phyloP scores from a whole-genome alignment of 805 yeast genomes.

The Hanseniaspora meyeri region DNA sequence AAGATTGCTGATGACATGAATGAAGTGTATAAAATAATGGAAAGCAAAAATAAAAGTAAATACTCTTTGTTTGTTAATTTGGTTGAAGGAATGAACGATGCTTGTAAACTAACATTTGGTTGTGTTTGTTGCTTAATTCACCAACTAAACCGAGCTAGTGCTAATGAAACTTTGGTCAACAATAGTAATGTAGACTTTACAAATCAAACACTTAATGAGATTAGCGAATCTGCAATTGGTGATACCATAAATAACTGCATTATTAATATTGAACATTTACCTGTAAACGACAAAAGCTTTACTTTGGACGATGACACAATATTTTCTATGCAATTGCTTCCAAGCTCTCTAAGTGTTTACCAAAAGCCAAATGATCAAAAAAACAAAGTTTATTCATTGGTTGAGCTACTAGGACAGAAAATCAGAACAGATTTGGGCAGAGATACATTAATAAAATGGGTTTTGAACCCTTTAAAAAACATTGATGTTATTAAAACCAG shows the following conservation, averaged over 20 bases:
- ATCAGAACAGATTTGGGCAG: constrained; percentile 24
- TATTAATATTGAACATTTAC: not conserved
- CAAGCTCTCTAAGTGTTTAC: constrained; percentile 14
- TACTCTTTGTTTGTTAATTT: not conserved
- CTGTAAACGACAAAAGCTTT: not conserved
- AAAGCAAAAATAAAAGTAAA: not conserved
- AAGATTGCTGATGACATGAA: not conserved
- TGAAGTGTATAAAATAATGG: not conserved
- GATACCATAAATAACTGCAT: not conserved
- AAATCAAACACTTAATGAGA: not conserved
- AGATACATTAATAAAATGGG: constrained; percentile 26
- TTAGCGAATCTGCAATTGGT: not conserved
- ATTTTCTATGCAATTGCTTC: constrained; percentile 21
- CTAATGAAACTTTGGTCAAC: not conserved
- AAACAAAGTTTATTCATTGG: constrained; percentile 18
- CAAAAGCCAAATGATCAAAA: constrained; percentile 15
- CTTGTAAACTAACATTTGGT: not conserved
- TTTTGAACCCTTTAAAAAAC: constrained; percentile 28
- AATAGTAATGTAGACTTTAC: not conserved
- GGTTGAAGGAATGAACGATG: not conserved
- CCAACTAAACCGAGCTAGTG: not conserved
- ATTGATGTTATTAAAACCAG: constrained; percentile 24
- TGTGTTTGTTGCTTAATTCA: not conserved
- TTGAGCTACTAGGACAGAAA: constrained; percentile 19
- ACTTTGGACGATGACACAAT: constrained; percentile 22